These are phyloP conservation scores for Aspergillus carlsbadensis DNA, from an alignment of 495 filamentous ascomycete genomes.

Conservation along the genomic window DNA sequence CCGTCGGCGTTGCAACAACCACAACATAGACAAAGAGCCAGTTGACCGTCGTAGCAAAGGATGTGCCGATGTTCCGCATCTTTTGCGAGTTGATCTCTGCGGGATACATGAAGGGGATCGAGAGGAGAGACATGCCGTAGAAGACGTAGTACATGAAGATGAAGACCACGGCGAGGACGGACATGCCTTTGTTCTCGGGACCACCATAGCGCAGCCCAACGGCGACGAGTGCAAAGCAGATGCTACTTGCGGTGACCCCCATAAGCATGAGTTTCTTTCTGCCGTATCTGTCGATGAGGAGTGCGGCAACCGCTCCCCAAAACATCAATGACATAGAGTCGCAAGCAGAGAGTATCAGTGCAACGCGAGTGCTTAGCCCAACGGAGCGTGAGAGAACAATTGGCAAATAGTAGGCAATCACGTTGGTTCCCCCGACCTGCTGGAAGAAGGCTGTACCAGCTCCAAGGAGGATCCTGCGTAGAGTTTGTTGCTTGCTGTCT, in stretches of 20 bases:
- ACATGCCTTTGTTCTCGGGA: too few relatives aligned
- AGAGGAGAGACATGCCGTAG: constrained; percentile 19
- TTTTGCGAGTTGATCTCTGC: constrained; percentile 31
- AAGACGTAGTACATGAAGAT: constrained; percentile 31
- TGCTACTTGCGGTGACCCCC: constrained; percentile 10
- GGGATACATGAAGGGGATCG: constrained; percentile 33
- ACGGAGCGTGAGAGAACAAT: too few relatives aligned
- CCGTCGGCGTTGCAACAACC: constrained; percentile 35
- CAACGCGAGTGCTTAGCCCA: too few relatives aligned
- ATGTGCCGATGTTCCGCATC: constrained; percentile 27
- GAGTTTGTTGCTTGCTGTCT: not conserved
- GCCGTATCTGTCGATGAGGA: constrained; percentile 15
- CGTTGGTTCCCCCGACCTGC: not conserved
- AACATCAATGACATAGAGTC: constrained; percentile 21
- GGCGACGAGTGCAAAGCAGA: constrained; percentile 20
- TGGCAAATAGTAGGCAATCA: not conserved
- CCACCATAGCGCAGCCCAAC: constrained; percentile 15
- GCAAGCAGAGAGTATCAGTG: too few relatives aligned
- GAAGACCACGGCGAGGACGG: constrained; percentile 17
- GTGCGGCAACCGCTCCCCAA: constrained; percentile 10
- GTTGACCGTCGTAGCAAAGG: constrained; percentile 23
- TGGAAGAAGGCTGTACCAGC: not conserved
- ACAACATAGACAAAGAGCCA: constrained; percentile 29
- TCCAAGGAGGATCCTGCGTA: not conserved
- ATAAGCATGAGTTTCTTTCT: constrained; percentile 13